Evolutionary conservation across 2,329 filamentous ascomycete species (phyloP).

Genomic region (Talaromyces sp.): DNA sequence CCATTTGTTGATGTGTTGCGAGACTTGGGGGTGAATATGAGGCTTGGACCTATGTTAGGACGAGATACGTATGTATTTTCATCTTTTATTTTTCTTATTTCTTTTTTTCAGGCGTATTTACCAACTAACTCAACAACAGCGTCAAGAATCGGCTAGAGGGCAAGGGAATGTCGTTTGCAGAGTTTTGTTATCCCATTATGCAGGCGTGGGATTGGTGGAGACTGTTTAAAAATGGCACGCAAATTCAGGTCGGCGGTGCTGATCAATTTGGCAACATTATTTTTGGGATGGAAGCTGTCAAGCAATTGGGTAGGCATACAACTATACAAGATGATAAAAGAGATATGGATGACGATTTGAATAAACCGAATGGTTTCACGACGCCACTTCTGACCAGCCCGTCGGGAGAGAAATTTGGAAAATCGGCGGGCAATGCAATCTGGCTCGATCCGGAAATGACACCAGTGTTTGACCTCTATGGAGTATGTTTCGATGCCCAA

Average conservation of each 20-base stretch:
- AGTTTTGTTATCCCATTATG: conserved; percentile 88
- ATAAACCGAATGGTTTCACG: conserved; percentile 73
- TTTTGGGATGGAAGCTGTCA: conserved; percentile 79
- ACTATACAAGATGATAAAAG: conserved; percentile 32
- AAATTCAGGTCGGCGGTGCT: conserved; percentile 88
- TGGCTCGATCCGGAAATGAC: conserved; percentile 87
- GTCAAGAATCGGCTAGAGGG: conserved; percentile 80
- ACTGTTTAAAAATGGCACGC: conserved; percentile 65
- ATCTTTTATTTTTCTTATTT: conserved; percentile 2
- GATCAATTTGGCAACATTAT: conserved; percentile 97
- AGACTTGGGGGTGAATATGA: conserved; percentile 65
- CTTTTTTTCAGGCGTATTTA: neutral
- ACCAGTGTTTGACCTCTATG: conserved; percentile 77
- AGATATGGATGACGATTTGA: conserved; percentile 30
- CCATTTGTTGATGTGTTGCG: conserved; percentile 69
- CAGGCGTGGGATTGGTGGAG: conserved; percentile 98
- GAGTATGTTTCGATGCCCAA: conserved; percentile 33
- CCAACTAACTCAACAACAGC: conserved; percentile 27
- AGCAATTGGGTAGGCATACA: conserved; percentile 57
- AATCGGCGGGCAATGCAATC: conserved; percentile 86
- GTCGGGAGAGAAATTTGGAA: conserved; percentile 86
- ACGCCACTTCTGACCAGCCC: conserved; percentile 83
- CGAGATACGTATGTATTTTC: conserved; percentile 68
- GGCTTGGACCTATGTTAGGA: conserved; percentile 80
- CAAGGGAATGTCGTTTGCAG: conserved; percentile 88